Percentiles rank a stretch among this genome's conserved stretches.
Evolutionary conservation across 2,329 filamentous ascomycete genomes (phyloP).

Genomic region (Fusarium floridanum): DNA sequence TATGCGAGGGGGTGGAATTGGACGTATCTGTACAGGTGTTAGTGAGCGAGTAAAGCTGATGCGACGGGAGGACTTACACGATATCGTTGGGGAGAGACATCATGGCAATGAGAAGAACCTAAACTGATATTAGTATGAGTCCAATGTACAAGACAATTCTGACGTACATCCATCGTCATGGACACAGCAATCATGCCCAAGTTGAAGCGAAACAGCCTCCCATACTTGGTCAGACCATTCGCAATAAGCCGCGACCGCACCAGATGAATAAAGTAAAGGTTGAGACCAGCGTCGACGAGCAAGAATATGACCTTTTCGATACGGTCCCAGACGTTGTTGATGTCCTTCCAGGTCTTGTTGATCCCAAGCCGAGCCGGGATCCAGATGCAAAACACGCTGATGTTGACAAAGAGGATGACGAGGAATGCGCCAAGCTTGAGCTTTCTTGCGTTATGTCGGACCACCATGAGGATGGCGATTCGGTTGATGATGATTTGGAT

Average conservation of each 20-base stretch:
- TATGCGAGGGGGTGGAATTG: constrained; percentile 67
- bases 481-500: constrained; percentile 70
- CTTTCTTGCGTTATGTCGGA: constrained; percentile 51
- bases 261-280: constrained; percentile 64
- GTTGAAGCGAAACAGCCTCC: constrained; percentile 55
- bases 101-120: constrained; percentile 47
- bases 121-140: constrained; percentile 13
- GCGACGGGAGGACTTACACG: constrained; percentile 35
- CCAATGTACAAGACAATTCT: accelerated
- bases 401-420: constrained; percentile 62
- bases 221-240: constrained; percentile 64
- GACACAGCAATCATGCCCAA: constrained; percentile 49
- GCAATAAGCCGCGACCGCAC: constrained; percentile 61
- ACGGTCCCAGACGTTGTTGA: constrained; percentile 67
- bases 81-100: constrained; percentile 49
- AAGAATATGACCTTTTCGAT: constrained; percentile 65
- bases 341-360: constrained; percentile 54
- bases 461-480: constrained; percentile 61
- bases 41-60: too few relatives aligned
- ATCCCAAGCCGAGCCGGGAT: constrained; percentile 64
- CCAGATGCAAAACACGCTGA: constrained; percentile 67
- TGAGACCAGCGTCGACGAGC: constrained; percentile 62
- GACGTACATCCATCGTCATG: constrained; percentile 47
- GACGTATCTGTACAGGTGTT: constrained; percentile 45
- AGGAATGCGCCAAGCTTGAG: constrained; percentile 60